A percentile compares a stretch with the other conserved stretches of the same genome.
Conservation (phyloP, 108 stramenopile genomes). For the Cyclotella atomus region DNA sequence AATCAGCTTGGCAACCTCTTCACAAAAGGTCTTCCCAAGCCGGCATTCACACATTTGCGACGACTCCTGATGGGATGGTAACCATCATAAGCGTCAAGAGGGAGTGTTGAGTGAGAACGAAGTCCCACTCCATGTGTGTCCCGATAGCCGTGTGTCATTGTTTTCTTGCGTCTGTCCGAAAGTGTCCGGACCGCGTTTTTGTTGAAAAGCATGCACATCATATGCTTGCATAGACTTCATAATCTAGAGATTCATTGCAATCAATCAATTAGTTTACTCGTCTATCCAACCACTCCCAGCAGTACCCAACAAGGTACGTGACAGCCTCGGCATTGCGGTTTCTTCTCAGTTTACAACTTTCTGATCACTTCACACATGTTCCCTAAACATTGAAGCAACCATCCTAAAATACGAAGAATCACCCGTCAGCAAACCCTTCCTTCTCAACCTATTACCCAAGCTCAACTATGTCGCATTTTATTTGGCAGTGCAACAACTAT, state of each 20-base stretch:
- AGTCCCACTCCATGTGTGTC: too few relatives aligned
- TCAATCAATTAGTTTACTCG: too few relatives aligned
- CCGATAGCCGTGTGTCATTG: too few relatives aligned
- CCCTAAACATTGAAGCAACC: constrained; percentile 72
- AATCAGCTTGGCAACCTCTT: not conserved
- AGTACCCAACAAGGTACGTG: too few relatives aligned
- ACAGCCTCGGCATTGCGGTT: too few relatives aligned
- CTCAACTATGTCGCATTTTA: constrained; percentile 68
- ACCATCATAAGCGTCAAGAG: not conserved
- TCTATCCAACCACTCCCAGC: too few relatives aligned
- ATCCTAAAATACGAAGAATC: constrained; percentile 61
- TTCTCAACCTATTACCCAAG: constrained; percentile 70
- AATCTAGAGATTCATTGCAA: too few relatives aligned
- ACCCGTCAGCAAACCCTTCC: constrained; percentile 67
- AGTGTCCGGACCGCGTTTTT: too few relatives aligned
- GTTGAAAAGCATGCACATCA: too few relatives aligned
- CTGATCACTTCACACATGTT: constrained; percentile 85
- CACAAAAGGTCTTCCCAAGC: not conserved
- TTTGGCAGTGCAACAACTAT: constrained; percentile 57
- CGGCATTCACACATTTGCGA: not conserved
- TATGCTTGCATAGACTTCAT: too few relatives aligned
- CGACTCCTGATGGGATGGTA: not conserved
- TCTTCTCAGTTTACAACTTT: not conserved
- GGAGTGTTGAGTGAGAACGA: not conserved
- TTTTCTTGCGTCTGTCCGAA: too few relatives aligned